phyloP scores from a whole-genome alignment of 768 basidiomycete genomes.

The Termitomyces sp. region DNA sequence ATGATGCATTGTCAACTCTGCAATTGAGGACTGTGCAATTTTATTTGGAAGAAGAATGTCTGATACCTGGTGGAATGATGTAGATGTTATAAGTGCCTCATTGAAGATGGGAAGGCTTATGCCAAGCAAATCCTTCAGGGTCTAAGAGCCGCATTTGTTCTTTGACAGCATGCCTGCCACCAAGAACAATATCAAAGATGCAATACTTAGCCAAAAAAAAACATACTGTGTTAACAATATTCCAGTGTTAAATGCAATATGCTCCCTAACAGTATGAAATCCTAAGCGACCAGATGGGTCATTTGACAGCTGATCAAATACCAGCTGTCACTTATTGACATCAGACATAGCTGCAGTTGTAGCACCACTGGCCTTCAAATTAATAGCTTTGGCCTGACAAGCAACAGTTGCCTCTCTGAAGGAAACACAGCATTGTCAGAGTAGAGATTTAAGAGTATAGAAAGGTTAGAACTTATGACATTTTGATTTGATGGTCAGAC shows the following conservation, averaged over 20 bases:
- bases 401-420: conserved; percentile 21
- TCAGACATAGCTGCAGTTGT: conserved; percentile 19
- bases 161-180: too few species aligned
- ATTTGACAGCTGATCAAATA: conserved; percentile 26
- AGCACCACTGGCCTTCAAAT: conserved; percentile 19
- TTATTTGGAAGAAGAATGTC: conserved; percentile 66
- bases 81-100: conserved; percentile 82
- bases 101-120: conserved; percentile 74
- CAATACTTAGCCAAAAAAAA: too few species aligned
- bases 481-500: conserved; percentile 17
- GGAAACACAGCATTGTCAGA: too few species aligned
- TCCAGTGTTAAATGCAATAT: too few species aligned
- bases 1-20: too few species aligned
- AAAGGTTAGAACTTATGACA: too few species aligned
- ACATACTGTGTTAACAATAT: too few species aligned
- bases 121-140: conserved; percentile 16
- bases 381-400: too few species aligned
- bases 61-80: conserved; percentile 75
- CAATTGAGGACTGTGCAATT: too few species aligned
- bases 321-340: conserved; percentile 21
- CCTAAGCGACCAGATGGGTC: conserved; percentile 22
- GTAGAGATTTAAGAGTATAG: too few species aligned
- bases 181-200: too few species aligned
- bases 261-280: too few species aligned
- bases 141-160: conserved; percentile 19